Percentiles rank a stretch among this genome's conserved stretches.
phyloP scores from a whole-genome alignment of 768 basidiomycete genomes.

The Xerocomellus amylosporus region DNA sequence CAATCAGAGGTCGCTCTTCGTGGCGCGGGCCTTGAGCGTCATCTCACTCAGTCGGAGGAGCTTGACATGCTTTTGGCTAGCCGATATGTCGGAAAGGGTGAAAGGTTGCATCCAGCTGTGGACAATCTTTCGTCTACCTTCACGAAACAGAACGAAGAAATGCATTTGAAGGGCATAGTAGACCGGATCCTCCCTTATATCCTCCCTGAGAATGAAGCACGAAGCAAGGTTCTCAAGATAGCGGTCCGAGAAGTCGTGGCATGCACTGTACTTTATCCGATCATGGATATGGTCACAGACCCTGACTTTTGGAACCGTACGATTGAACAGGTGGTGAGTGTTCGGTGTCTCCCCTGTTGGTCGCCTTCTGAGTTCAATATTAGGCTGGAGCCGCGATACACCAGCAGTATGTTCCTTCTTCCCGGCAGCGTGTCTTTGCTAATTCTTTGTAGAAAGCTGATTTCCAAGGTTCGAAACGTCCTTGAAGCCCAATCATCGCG shows the following conservation, averaged over 20 bases:
- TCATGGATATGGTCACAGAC: constrained; percentile 91
- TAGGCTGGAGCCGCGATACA: constrained; percentile 69
- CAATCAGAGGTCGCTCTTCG: constrained; percentile 85
- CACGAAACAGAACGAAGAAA: constrained; percentile 86
- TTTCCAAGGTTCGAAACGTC: constrained; percentile 82
- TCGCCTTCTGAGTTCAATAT: constrained; percentile 6
- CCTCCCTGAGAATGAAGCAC: constrained; percentile 71
- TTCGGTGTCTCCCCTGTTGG: background rate
- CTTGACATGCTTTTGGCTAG: constrained; percentile 83
- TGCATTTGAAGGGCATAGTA: constrained; percentile 70
- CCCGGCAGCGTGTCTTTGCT: constrained; percentile 9
- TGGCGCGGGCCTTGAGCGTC: constrained; percentile 77
- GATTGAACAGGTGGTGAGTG: constrained; percentile 86
- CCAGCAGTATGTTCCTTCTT: constrained; percentile 48
- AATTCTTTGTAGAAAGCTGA: constrained; percentile 57
- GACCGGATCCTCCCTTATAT: constrained; percentile 69
- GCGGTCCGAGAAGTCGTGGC: constrained; percentile 80
- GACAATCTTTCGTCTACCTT: constrained; percentile 86
- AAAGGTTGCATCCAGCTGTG: constrained; percentile 79
- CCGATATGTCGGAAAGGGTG: constrained; percentile 64
- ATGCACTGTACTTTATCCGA: constrained; percentile 78
- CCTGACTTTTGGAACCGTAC: constrained; percentile 96
- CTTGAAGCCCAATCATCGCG: constrained; percentile 76
- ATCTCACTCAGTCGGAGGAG: constrained; percentile 86
- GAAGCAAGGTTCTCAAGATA: constrained; percentile 66